These are phyloP conservation scores for Jamesozyma piceae DNA, from an alignment of 805 yeast genomes.

Conservation along the genomic window DNA sequence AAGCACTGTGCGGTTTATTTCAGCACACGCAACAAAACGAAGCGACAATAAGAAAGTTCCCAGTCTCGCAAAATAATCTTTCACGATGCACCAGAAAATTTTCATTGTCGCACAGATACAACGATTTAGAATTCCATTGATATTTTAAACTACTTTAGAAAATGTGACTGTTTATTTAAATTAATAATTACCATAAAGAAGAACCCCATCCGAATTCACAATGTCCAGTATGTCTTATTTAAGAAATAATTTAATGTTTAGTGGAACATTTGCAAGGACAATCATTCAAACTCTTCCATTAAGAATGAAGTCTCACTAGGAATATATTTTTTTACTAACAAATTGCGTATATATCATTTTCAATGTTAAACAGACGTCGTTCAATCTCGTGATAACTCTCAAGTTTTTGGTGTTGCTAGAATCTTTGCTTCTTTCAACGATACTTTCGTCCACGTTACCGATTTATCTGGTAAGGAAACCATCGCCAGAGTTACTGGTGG, in stretches of 20 bases:
- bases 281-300: no score
- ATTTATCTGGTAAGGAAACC: conserved; percentile 99
- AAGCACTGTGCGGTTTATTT: no score
- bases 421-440: conserved; percentile 99
- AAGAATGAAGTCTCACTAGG: no score
- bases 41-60: no score
- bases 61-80: no score
- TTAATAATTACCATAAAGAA: no score
- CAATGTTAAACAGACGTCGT: conserved; percentile 32
- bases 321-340: no score
- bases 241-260: no score
- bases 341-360: no score
- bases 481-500: conserved; percentile 99
- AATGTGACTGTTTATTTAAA: no score
- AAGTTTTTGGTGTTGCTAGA: conserved; percentile 99
- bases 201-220: background rate
- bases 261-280: no score
- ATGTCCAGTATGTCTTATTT: conserved; percentile 1
- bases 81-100: background rate
- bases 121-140: background rate
- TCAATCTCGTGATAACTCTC: conserved; percentile 94
- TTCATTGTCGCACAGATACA: background rate
- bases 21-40: no score
- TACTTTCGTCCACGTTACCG: conserved; percentile 99
- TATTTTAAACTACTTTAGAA: background rate